Evolutionary conservation across 805 yeast genomes (phyloP).

Genomic region (Starmerella khaoyaiensis): DNA sequence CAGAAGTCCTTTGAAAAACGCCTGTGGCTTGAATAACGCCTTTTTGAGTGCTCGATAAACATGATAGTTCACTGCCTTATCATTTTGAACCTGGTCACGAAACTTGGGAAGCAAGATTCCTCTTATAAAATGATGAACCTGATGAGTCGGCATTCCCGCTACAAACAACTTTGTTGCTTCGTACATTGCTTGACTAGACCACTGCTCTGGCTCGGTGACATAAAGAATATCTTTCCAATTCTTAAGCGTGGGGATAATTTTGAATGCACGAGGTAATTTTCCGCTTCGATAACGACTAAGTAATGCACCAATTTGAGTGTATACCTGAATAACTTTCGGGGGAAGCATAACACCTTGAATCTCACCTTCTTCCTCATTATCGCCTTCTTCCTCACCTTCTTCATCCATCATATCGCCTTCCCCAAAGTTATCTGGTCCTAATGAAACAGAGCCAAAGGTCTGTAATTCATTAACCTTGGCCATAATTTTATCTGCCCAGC

Average conservation of each 20-base stretch:
- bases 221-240: conserved; percentile 94
- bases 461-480: conserved; percentile 43
- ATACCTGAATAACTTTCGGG: conserved; percentile 91
- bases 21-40: conserved; percentile 90
- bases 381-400: conserved; percentile 22
- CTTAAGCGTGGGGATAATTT: conserved; percentile 79
- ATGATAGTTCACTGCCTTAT: conserved; percentile 69
- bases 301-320: conserved; percentile 79
- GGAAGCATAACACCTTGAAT: conserved; percentile 72
- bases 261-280: conserved; percentile 89
- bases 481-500: conserved; percentile 82
- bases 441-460: conserved; percentile 34
- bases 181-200: conserved; percentile 92
- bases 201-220: conserved; percentile 79
- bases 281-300: conserved; percentile 88
- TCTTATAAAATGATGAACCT: conserved; percentile 74
- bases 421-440: conserved; percentile 14
- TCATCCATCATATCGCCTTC: conserved; percentile 27
- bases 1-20: conserved; percentile 90
- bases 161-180: conserved; percentile 93
- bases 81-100: conserved; percentile 30
- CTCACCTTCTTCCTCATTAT: conserved; percentile 26
- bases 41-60: conserved; percentile 84
- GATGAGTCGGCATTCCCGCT: conserved; percentile 73
- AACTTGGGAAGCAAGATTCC: conserved; percentile 31